phyloP scores from a whole-genome alignment of 768 basidiomycete species.

The Auricularia sp. region DNA sequence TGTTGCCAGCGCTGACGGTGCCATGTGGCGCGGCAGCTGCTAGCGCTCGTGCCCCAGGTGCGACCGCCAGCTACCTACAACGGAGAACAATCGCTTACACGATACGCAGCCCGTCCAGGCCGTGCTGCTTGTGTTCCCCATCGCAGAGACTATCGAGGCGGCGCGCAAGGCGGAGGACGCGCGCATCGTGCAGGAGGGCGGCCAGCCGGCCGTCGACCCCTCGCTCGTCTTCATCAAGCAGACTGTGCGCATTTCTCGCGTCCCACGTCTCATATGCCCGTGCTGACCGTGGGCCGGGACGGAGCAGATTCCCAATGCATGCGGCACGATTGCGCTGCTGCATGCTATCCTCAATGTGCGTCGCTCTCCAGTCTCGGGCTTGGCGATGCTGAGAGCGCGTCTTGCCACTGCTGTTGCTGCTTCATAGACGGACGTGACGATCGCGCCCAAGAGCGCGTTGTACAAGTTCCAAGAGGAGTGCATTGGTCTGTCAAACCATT shows the following conservation, averaged over 20 bases:
- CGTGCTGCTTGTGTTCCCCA: constrained; percentile 77
- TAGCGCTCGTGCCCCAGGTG: neutral
- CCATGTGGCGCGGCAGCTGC: neutral
- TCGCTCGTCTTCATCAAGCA: constrained; percentile 84
- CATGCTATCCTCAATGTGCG: constrained; percentile 76
- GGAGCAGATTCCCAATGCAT: constrained; percentile 68
- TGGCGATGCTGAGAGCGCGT: neutral
- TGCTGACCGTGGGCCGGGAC: neutral
- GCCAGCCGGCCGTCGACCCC: constrained; percentile 40
- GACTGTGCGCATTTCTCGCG: constrained; percentile 40
- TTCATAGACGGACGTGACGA: constrained; percentile 43
- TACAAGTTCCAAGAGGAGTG: constrained; percentile 56
- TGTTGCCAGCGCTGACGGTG: neutral
- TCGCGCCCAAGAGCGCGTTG: constrained; percentile 48
- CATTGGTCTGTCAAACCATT: constrained; percentile 31
- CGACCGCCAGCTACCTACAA: neutral
- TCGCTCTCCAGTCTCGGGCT: constrained; percentile 2
- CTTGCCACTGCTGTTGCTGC: neutral
- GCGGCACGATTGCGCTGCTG: constrained; percentile 79
- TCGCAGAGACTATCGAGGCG: constrained; percentile 37
- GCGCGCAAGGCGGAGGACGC: constrained; percentile 52
- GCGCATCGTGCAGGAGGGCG: constrained; percentile 34
- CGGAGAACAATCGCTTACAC: too few relatives aligned
- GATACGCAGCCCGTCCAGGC: constrained; percentile 61
- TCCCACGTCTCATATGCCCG: neutral